Conservation (phyloP, 345 rosid genomes). For the Euphorbia lathyris region DNA sequence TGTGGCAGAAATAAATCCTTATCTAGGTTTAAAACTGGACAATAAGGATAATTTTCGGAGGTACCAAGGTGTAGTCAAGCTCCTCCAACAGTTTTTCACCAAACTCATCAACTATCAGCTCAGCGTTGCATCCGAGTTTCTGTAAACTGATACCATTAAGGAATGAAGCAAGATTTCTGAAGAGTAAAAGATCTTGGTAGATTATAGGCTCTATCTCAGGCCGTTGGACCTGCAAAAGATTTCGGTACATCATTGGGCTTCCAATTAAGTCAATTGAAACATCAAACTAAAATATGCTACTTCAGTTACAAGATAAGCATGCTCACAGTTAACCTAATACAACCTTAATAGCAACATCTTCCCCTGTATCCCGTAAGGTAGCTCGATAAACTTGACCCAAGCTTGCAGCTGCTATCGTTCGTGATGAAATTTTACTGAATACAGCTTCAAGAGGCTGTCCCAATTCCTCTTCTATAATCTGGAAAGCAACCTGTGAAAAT, state of each 20-base stretch:
- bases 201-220: constrained; percentile 90
- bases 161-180: constrained; percentile 91
- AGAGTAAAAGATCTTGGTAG: constrained; percentile 90
- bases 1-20: neutral
- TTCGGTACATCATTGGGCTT: neutral
- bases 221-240: constrained; percentile 73
- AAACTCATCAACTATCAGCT: constrained; percentile 94
- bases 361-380: constrained; percentile 79
- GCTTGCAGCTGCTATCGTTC: constrained; percentile 95
- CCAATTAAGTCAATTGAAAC: neutral
- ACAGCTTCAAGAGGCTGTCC: constrained; percentile 84
- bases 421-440: constrained; percentile 78
- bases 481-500: constrained; percentile 71
- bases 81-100: constrained; percentile 98
- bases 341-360: constrained; percentile 98
- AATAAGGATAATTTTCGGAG: constrained; percentile 16
- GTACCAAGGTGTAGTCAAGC: constrained; percentile 96
- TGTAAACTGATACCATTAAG: constrained; percentile 82
- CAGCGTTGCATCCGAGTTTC: constrained; percentile 95
- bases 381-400: constrained; percentile 98
- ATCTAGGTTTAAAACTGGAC: neutral
- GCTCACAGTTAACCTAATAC: constrained; percentile 15
- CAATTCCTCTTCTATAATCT: constrained; percentile 88
- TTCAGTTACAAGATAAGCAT: constrained; percentile 7
- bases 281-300: neutral